Evolutionary conservation across 2,329 filamentous ascomycete species (phyloP), one percentile per base, ranked within the genome.

Genomic region (Chrysoporthe deuterocubensis): DNA sequence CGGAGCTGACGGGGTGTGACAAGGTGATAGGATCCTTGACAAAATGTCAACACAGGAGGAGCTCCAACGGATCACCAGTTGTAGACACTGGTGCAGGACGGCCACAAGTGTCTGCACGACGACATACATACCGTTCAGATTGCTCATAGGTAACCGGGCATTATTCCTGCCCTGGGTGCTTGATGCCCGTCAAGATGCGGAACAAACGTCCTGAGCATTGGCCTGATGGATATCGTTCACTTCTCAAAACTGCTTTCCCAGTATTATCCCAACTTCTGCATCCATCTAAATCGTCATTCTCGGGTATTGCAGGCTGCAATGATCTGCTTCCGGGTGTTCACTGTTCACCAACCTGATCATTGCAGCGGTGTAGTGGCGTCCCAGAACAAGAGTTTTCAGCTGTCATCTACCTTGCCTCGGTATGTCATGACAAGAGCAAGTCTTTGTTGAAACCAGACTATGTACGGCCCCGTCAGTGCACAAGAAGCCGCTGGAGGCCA

Each of bases 381-480:
- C 32, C 32, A 21, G 32, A 32, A 21, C 50, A 21, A 54, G 26
- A 54, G n/a, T 21, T 14, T 26, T 52, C 50, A 54, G 21, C 32
- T 54, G 26, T 54, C 11, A 16, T 57, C 13, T 34, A 40, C 16
- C 34, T 13, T 2, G 54, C n/a, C 34, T n/a, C 54, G 34, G 54
- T 40, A 57, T 6, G 40, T 21, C 3, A 16, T 16, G 9, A 57
- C 9, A 54, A 54, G 54, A 18, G 14, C 34, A 34, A 57, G 16
- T 18, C 8, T 37, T 37, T 4, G 8, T 40, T 18, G 5, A 57
- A 40, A 40, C 32, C 9, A n/a, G 32, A 57, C 52, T 26, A 26
- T 26, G 26, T 40, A 40, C 54, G 54, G 54, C 34, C 16, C 7
- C 34, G 54, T 57, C 54, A 40, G 54, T 57, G 54, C 54, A 57